phyloP scores from a whole-genome alignment of 1,139 yeast genomes.

The Kodamaea arcana region DNA sequence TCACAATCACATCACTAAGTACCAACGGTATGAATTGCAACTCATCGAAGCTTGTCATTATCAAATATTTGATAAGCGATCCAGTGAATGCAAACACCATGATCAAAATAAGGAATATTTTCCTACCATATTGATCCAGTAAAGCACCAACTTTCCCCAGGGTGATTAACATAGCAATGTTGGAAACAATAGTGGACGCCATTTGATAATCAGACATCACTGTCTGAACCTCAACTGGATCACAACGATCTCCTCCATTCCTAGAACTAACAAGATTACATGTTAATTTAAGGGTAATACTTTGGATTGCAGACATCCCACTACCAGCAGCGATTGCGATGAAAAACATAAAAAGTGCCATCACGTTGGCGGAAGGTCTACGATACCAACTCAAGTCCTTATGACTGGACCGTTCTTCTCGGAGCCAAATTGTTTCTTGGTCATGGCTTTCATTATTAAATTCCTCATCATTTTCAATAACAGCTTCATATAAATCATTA shows the following conservation, averaged over 20 bases:
- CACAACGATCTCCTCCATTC: slow-evolving; percentile 17
- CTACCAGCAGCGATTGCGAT: slow-evolving; percentile 25
- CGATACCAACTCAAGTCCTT: slow-evolving; percentile 30
- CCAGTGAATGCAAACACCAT: slow-evolving; percentile 24
- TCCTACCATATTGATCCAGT: slow-evolving; percentile 64
- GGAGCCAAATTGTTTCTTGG: slow-evolving; percentile 36
- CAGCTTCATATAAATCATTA: slow-evolving; percentile 25
- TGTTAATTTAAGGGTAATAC: slow-evolving; percentile 31
- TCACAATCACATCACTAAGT: slow-evolving; percentile 35
- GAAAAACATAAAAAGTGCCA: slow-evolving; percentile 26
- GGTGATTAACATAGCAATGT: slow-evolving; percentile 32
- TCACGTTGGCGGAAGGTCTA: slow-evolving; percentile 32
- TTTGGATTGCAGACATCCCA: slow-evolving; percentile 33
- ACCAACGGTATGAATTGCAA: slow-evolving; percentile 31
- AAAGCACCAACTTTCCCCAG: slow-evolving; percentile 51
- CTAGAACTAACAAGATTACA: slow-evolving; percentile 23
- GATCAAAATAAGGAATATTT: slow-evolving; percentile 33
- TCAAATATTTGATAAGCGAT: slow-evolving; percentile 20
- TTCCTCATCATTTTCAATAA: slow-evolving; percentile 26
- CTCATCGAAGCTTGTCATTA: slow-evolving; percentile 27
- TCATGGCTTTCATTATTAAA: slow-evolving; percentile 25
- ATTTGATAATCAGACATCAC: slow-evolving; percentile 34
- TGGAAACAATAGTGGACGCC: slow-evolving; percentile 22
- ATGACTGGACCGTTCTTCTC: slow-evolving; percentile 30
- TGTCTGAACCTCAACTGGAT: slow-evolving; percentile 29